Evolutionary conservation across 116 monocot genomes (phyloP).

Genomic region (Zostera marina): DNA sequence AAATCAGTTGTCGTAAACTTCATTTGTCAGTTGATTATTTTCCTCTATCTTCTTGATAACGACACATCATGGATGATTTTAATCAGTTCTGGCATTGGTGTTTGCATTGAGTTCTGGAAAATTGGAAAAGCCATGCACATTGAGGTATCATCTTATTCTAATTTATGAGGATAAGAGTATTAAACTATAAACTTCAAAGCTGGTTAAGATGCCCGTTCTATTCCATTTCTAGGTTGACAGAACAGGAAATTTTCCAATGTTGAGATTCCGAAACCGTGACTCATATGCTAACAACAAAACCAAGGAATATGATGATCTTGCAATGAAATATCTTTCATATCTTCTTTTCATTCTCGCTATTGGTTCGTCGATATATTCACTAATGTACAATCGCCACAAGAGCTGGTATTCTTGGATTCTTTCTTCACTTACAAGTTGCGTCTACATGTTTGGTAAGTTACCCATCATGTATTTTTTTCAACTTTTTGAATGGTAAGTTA

Average conservation of each 20-base stretch:
- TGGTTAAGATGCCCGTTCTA: neutral
- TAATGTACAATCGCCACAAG: slow-evolving; percentile 76
- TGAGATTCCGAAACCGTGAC: slow-evolving; percentile 75
- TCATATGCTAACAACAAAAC: slow-evolving; percentile 87
- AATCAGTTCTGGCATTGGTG: slow-evolving; percentile 83
- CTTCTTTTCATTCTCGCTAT: slow-evolving; percentile 68
- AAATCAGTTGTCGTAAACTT: slow-evolving; percentile 95
- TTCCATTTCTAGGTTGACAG: slow-evolving; percentile 56
- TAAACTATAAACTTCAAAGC: neutral
- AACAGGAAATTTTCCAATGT: slow-evolving; percentile 70
- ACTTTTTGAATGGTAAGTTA: neutral
- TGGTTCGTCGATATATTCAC: slow-evolving; percentile 77
- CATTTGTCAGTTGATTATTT: slow-evolving; percentile 85
- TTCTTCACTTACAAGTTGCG: slow-evolving; percentile 87
- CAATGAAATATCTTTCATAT: slow-evolving; percentile 92
- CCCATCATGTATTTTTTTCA: neutral
- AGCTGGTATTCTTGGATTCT: slow-evolving; percentile 99
- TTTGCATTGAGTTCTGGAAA: slow-evolving; percentile 99
- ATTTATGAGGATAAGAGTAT: too few relatives aligned
- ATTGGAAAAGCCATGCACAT: slow-evolving; percentile 99
- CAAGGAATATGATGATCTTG: slow-evolving; percentile 94
- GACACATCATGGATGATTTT: slow-evolving; percentile 99
- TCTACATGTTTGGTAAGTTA: slow-evolving; percentile 98
- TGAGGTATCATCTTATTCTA: slow-evolving; percentile 34
- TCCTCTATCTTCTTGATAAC: slow-evolving; percentile 97